Base-by-base conservation (phyloP, 257 asterid species). In the Oldenlandia corymbosa region DNA sequence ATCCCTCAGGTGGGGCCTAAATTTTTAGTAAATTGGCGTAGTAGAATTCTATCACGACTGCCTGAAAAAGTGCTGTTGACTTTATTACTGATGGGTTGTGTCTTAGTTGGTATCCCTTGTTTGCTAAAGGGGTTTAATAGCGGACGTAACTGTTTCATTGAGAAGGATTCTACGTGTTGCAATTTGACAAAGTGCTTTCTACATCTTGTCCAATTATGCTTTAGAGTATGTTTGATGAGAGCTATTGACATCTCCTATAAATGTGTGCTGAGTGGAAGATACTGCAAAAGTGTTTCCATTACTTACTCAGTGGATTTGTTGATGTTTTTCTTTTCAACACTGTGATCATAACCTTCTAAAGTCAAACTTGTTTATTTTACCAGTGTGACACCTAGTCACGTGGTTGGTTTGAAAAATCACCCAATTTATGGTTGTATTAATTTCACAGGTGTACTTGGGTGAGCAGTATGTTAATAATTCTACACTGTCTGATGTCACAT, bases 391-490 rank as follows among this genome's bases (percentile, higher is more conserved):
- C 1, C 62, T 32, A n/a, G 17, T 7, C 7, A 24, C 32, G 27
- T 7, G 9, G 1, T 5, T 32, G 1, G 28, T 34, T 10, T 10
- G 39, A 23, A 7, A 17, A 31, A 30, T 53, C 18, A 39, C 26
- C 28, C 37, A 14, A 12, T 62, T 32, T 70, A 57, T n/a, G 21
- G 20, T 26, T 63, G 49, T 31, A n/a, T 12, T 68, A 68, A 11
- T 59, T 46, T 55, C 73, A 79, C 95, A 93, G 97, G 97, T 93
- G 66, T 93, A 93, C 77, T 77, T 93, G 81, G 97, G 97, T 5
- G 99, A 93, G 81, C 86, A 90, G 75, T 93, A 79, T 73, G 99
- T 93, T 64, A 93, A 93, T 71, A 93, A 80, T 77, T 72, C 92
- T 32, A 93, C 97, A 13, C 67, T 90, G 50, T 85, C 99, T 12